phyloP scores from a whole-genome alignment of 1,284 basidiomycete genomes.

The Pseudozyma tsukubaensis region DNA sequence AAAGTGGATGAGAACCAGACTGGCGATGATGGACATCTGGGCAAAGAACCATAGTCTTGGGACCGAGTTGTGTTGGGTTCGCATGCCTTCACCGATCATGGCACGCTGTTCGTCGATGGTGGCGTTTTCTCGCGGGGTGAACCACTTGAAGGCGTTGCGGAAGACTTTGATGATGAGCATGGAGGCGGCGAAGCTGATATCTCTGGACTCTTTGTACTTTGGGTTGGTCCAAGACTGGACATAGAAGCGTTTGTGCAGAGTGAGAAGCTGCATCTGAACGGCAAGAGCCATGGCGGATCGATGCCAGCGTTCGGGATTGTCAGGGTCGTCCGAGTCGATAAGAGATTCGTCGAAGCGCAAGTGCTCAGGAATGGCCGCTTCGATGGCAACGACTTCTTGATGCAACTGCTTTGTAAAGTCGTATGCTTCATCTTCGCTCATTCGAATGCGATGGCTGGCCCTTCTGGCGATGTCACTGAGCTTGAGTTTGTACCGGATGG shows the following conservation, averaged over 20 bases:
- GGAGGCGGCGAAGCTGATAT: conserved; percentile 56
- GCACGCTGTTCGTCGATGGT: conserved; percentile 41
- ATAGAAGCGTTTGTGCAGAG: conserved; percentile 62
- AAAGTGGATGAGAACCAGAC: conserved; percentile 60
- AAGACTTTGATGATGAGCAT: conserved; percentile 56
- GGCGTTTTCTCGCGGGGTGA: conserved; percentile 44
- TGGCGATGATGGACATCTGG: conserved; percentile 55
- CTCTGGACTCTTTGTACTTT: conserved; percentile 54
- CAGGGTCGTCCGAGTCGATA: conserved; percentile 33
- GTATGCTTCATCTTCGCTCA: conserved; percentile 54
- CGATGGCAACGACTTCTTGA: conserved; percentile 49
- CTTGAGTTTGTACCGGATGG: conserved; percentile 45
- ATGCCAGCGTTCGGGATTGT: conserved; percentile 34
- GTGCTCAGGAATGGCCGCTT: conserved; percentile 41
- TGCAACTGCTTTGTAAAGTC: conserved; percentile 54
- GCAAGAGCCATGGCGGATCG: conserved; percentile 38
- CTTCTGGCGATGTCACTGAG: conserved; percentile 48
- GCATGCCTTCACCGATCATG: conserved; percentile 44
- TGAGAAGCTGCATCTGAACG: conserved; percentile 32
- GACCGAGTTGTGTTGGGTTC: conserved; percentile 46
- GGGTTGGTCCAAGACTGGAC: conserved; percentile 60
- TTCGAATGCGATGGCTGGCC: conserved; percentile 44
- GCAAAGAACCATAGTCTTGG: conserved; percentile 57
- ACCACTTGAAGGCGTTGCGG: conserved; percentile 58
- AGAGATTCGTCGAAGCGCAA: conserved; percentile 48